These are phyloP conservation scores for Pseudocercospora vitis DNA, from an alignment of 2,329 filamentous ascomycete species.

Conservation along the genomic window DNA sequence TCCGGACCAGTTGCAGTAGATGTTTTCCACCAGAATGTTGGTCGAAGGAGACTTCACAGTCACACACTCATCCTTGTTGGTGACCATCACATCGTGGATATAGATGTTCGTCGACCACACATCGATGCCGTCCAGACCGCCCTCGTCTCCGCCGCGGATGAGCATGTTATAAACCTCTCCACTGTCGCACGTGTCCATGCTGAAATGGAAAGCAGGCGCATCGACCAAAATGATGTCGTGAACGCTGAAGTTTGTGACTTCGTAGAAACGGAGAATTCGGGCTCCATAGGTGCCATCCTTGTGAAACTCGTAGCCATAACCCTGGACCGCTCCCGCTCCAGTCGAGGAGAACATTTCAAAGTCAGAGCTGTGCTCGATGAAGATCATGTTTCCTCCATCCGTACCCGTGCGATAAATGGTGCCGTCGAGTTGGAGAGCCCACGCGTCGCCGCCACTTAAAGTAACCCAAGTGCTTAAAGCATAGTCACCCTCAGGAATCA, in stretches of 20 bases:
- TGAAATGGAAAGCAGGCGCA: constrained; percentile 53
- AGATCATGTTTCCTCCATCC: constrained; percentile 55
- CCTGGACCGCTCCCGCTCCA: constrained; percentile 54
- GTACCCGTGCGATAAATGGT: constrained; percentile 54
- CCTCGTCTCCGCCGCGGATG: constrained; percentile 53
- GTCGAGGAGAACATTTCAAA: constrained; percentile 57
- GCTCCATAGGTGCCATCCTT: constrained; percentile 44
- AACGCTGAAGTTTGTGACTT: constrained; percentile 50
- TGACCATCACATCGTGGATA: constrained; percentile 61
- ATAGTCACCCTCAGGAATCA: constrained; percentile 53
- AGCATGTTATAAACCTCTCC: constrained; percentile 59
- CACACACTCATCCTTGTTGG: constrained; percentile 62
- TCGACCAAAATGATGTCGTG: constrained; percentile 54
- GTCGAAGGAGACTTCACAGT: constrained; percentile 56
- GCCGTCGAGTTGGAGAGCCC: constrained; percentile 56
- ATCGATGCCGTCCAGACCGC: constrained; percentile 59
- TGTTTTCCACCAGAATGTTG: constrained; percentile 59
- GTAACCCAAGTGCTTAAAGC: constrained; percentile 53
- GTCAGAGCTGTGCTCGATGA: constrained; percentile 49
- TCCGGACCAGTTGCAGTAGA: constrained; percentile 61
- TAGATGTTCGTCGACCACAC: constrained; percentile 57
- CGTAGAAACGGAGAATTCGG: constrained; percentile 49
- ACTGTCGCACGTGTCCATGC: constrained; percentile 52
- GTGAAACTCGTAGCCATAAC: constrained; percentile 54
- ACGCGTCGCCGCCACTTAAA: constrained; percentile 49